phyloP scores from a whole-genome alignment of 805 yeast genomes.

The Osmozyma mogii region DNA sequence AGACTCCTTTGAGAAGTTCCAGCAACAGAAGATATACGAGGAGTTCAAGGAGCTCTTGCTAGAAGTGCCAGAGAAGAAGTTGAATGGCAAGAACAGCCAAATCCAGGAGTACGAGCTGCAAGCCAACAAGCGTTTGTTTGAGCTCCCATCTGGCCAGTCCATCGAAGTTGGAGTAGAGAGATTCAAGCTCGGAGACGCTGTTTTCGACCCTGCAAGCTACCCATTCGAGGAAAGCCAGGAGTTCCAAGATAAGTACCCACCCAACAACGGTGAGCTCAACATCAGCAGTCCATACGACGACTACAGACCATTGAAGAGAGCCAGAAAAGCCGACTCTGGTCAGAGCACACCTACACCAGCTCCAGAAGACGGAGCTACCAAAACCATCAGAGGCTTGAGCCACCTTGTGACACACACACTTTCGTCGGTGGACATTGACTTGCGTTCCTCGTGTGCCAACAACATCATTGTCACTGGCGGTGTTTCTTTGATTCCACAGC shows the following conservation, averaged over 20 bases:
- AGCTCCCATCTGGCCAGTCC: constrained; percentile 69
- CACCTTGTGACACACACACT: constrained; percentile 51
- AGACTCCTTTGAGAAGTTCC: constrained; percentile 47
- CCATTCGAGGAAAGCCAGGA: constrained; percentile 20
- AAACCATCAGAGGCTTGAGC: constrained; percentile 42
- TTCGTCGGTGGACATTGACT: constrained; percentile 65
- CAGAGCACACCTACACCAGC: constrained; percentile 18
- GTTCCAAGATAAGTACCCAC: constrained; percentile 21
- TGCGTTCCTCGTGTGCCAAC: constrained; percentile 80
- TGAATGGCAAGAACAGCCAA: constrained; percentile 13
- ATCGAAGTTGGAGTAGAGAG: constrained; percentile 55
- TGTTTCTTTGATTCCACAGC: constrained; percentile 69
- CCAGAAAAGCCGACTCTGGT: constrained; percentile 36
- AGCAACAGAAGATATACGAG: constrained; percentile 47
- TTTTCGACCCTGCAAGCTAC: constrained; percentile 55
- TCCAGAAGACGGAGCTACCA: constrained; percentile 8
- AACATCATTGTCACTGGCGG: constrained; percentile 87
- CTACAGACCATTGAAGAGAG: constrained; percentile 66
- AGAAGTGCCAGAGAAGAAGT: constrained; percentile 41
- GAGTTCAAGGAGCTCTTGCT: constrained; percentile 72
- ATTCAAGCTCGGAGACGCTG: constrained; percentile 57
- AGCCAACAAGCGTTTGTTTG: constrained; percentile 44
- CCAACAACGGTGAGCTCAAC: constrained; percentile 44
- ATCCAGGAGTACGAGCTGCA: constrained; percentile 21
- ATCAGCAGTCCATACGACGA: constrained; percentile 47